Evolutionary conservation across 2,329 filamentous ascomycete species (phyloP).

Genomic region (Ophioceras dolichostomum): DNA sequence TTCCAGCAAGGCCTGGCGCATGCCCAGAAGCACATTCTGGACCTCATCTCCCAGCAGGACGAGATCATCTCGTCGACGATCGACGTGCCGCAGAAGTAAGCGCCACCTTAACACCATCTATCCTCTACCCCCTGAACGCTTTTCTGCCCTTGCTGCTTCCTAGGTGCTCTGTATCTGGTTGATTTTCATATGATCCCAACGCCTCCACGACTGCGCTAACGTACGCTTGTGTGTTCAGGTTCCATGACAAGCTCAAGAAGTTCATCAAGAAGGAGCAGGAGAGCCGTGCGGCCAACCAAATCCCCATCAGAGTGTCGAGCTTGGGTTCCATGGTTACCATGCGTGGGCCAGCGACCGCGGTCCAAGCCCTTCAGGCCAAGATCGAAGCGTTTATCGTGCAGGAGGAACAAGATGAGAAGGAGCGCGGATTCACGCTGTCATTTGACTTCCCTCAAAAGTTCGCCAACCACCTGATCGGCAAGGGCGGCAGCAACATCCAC

Average conservation of each 20-base stretch:
- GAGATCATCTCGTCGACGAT: constrained; percentile 34
- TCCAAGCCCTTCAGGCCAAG: constrained; percentile 61
- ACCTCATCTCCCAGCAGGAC: constrained; percentile 47
- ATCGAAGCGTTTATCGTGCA: constrained; percentile 71
- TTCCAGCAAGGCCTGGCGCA: constrained; percentile 45
- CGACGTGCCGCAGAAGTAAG: constrained; percentile 44
- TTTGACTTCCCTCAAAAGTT: constrained; percentile 96
- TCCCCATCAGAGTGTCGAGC: constrained; percentile 47
- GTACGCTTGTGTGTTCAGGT: too few relatives aligned
- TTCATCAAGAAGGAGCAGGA: constrained; percentile 56
- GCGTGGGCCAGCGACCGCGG: constrained; percentile 62
- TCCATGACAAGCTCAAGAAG: constrained; percentile 48
- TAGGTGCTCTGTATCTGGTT: too few relatives aligned
- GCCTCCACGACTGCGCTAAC: too few relatives aligned
- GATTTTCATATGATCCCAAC: too few relatives aligned
- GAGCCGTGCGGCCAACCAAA: constrained; percentile 40
- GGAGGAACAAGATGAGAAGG: constrained; percentile 85
- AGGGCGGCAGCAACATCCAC: constrained; percentile 53
- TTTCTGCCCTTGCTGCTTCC: too few relatives aligned
- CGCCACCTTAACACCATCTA: too few relatives aligned
- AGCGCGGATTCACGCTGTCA: constrained; percentile 72
- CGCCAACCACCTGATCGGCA: constrained; percentile 71
- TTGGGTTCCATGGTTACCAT: constrained; percentile 54
- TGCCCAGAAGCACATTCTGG: constrained; percentile 43
- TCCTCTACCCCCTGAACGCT: too few relatives aligned